Base-by-base conservation (phyloP, 306 rosid genomes). In the Oemleria cerasiformis region DNA sequence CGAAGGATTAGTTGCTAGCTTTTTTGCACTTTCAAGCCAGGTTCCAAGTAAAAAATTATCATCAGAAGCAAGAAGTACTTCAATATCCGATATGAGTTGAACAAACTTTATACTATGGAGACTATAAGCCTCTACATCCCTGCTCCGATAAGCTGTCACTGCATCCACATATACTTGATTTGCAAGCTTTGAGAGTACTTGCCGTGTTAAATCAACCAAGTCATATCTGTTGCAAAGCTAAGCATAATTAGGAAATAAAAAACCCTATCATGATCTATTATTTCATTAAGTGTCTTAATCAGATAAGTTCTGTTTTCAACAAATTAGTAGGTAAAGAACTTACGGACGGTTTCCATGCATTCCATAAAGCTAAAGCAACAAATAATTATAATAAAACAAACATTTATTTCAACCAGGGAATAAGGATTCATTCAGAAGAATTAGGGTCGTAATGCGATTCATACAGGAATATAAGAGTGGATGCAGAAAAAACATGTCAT, bases 11-110 rank as follows among this genome's bases (percentile, higher is more conserved):
- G 63, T 59, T 58, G 97, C 95, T 38, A 86, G 68, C 70, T 81
- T 89, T 58, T 89, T 94, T 56, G 98, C 92, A 79, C 90, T 89
- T 81, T 86, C 86, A 41, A 94, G 97, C 97, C 98, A 94, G 30
- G 95, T 94, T 82, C 97, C 98, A 60, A 94, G 82, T 67, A 94
- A 86, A 70, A 88, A 94, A 68, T 89, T 91, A 76, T 86, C 88
- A 70, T 94, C 89, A 9, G 97, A 87, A 72, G 94, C 92, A 68
- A 94, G 98, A 73, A 91, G 76, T 30, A 62, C 54, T 65, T 94
- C 94, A 36, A 89, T 88, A 86, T 94, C 98, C 84, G 82, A 82
- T 61, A 91, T 86, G 73, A 94, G 81, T 71, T 86, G 86, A 66
- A 94, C 77, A 71, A 91, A 94, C 72, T 70, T 89, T 68, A 79